Conservation (phyloP, 495 filamentous ascomycete species). For the Talaromyces thailandensis region DNA sequence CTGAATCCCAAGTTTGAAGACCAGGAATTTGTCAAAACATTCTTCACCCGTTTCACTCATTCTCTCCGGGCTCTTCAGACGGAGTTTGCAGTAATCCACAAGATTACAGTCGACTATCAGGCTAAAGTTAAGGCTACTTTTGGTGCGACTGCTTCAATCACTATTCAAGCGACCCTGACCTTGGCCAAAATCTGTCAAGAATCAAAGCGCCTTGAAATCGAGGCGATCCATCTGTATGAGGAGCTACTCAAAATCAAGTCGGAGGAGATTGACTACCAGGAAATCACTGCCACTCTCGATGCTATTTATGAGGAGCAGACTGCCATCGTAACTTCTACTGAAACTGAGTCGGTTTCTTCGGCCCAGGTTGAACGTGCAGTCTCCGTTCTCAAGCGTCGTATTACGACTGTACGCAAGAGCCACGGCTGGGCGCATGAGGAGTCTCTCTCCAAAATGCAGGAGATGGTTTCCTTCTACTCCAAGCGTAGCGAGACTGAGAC, state of each 20-base stretch:
- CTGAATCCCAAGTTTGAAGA: constrained; percentile 22
- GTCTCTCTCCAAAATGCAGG: constrained; percentile 22
- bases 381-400: constrained; percentile 18
- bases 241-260: constrained; percentile 21
- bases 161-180: constrained; percentile 23
- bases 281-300: constrained; percentile 24
- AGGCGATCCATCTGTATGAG: constrained; percentile 23
- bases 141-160: constrained; percentile 24
- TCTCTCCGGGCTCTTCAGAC: constrained; percentile 23
- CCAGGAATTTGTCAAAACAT: constrained; percentile 18
- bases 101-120: constrained; percentile 24
- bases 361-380: constrained; percentile 19
- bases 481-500: constrained; percentile 17
- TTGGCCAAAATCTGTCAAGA: constrained; percentile 29
- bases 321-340: constrained; percentile 10
- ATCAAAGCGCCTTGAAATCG: constrained; percentile 23
- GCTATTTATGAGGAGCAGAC: constrained; percentile 29
- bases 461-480: constrained; percentile 23
- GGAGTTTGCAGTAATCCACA: constrained; percentile 21
- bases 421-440: constrained; percentile 31
- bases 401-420: constrained; percentile 16
- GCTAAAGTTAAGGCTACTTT: constrained; percentile 23
- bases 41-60: constrained; percentile 24
- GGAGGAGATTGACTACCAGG: constrained; percentile 19
- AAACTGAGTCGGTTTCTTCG: constrained; percentile 15